Conservation (phyloP, 495 filamentous ascomycete species). For the Penicillium soppii region DNA sequence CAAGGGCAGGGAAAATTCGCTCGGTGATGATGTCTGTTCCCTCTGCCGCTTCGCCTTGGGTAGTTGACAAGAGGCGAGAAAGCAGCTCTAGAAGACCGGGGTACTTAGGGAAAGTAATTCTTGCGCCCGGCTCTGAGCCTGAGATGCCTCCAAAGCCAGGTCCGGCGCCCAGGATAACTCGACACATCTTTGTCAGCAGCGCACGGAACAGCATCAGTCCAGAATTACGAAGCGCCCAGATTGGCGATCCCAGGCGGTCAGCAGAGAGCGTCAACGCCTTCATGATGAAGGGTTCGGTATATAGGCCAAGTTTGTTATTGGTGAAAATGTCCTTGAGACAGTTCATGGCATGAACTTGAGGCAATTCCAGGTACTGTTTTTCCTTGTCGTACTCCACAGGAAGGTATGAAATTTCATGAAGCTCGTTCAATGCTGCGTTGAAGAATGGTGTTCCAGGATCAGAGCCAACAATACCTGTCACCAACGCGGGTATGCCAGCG, state of each 20-base stretch:
- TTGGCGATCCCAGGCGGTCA: slow-evolving; percentile 60
- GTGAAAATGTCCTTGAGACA: slow-evolving; percentile 86
- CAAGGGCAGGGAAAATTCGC: slow-evolving; percentile 82
- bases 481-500: slow-evolving; percentile 83
- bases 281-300: slow-evolving; percentile 68
- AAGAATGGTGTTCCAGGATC: slow-evolving; percentile 45
- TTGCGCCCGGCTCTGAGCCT: slow-evolving; percentile 41
- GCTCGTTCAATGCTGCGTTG: slow-evolving; percentile 48
- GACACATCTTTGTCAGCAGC: slow-evolving; percentile 68
- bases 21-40: slow-evolving; percentile 56
- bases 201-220: slow-evolving; percentile 86
- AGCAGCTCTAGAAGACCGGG: slow-evolving; percentile 68
- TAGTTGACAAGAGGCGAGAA: slow-evolving; percentile 58
- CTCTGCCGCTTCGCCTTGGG: slow-evolving; percentile 31
- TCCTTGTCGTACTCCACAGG: slow-evolving; percentile 46
- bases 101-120: slow-evolving; percentile 61
- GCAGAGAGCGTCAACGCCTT: slow-evolving; percentile 72
- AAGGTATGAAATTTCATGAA: slow-evolving; percentile 56
- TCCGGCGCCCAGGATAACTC: slow-evolving; percentile 25
- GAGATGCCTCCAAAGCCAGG: slow-evolving; percentile 43
- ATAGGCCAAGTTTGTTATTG: slow-evolving; percentile 64
- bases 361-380: slow-evolving; percentile 58
- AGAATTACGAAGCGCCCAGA: slow-evolving; percentile 92
- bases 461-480: slow-evolving; percentile 67
- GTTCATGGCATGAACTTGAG: slow-evolving; percentile 93